A percentile compares a stretch with the other conserved stretches of the same genome.
These are phyloP conservation scores for Eudorina sp. DNA, from an alignment of 139 green algal genomes.

Conservation along the genomic window DNA sequence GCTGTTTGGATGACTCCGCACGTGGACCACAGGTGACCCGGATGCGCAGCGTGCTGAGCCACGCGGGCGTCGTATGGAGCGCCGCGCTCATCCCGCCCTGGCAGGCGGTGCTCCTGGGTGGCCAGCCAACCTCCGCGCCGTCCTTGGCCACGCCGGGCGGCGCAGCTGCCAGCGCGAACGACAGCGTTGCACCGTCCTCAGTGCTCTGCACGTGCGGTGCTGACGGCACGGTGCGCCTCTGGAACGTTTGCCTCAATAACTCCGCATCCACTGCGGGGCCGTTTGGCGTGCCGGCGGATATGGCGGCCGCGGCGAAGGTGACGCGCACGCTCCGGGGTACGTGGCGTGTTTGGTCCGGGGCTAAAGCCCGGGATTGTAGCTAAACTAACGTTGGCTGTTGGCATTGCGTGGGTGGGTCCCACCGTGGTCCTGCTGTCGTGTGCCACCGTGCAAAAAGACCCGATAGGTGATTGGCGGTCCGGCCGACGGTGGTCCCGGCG, in stretches of 20 bases:
- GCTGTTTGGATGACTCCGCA: too few relatives aligned
- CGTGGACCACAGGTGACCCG: slow-evolving; percentile 36
- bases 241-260: slow-evolving; percentile 40
- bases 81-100: slow-evolving; percentile 27
- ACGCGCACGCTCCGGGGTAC: slow-evolving; percentile 37
- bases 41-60: slow-evolving; percentile 56
- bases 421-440: too few relatives aligned
- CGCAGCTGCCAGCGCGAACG: neutral
- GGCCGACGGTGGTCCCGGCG: too few relatives aligned
- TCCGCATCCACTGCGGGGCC: slow-evolving; percentile 17
- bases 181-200: neutral
- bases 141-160: neutral
- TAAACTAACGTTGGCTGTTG: too few relatives aligned
- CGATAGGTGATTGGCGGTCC: too few relatives aligned
- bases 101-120: slow-evolving; percentile 15
- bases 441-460: too few relatives aligned
- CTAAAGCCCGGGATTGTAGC: too few relatives aligned
- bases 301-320: neutral
- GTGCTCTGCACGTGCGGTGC: slow-evolving; percentile 58
- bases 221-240: slow-evolving; percentile 63
- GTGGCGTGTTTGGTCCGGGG: too few relatives aligned
- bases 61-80: slow-evolving; percentile 67
- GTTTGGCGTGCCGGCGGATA: neutral
- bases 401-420: too few relatives aligned
- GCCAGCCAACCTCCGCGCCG: neutral